Conservation (phyloP, 345 rosid genomes). For the Pseudoturritis turrita region DNA sequence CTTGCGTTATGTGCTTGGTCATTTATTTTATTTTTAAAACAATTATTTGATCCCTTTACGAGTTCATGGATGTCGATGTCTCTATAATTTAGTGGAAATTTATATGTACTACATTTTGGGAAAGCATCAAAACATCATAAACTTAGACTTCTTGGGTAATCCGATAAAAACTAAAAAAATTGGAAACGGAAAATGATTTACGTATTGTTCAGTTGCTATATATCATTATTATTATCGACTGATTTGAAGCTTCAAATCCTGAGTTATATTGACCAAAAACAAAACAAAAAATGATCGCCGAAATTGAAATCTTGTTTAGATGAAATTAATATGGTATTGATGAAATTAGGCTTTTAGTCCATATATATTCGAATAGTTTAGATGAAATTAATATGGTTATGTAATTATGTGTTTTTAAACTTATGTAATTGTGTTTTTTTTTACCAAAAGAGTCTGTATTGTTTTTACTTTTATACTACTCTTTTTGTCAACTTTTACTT, state of each 20-base stretch:
- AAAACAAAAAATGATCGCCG: too few species aligned
- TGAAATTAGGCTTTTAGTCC: too few species aligned
- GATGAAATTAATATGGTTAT: neutral
- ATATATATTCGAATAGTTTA: too few species aligned
- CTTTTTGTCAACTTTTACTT: too few species aligned
- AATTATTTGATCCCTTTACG: neutral
- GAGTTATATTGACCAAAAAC: too few species aligned
- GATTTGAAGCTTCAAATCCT: too few species aligned
- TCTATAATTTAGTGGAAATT: neutral
- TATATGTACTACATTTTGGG: neutral
- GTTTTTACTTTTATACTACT: too few species aligned
- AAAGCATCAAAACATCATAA: neutral
- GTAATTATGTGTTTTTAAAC: neutral
- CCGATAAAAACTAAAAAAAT: too few species aligned
- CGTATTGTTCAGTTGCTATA: neutral
- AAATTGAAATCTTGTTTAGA: too few species aligned
- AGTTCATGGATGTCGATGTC: neutral
- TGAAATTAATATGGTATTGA: too few species aligned
- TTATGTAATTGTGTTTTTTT: neutral
- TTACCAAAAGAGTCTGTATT: neutral
- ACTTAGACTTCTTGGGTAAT: neutral
- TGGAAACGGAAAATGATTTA: neutral
- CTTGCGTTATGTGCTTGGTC: neutral
- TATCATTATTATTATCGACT: too few species aligned
- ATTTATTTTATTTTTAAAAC: neutral